Base-by-base conservation (phyloP, 2,329 filamentous ascomycete genomes). In the Pleurostoma richardsiae region DNA sequence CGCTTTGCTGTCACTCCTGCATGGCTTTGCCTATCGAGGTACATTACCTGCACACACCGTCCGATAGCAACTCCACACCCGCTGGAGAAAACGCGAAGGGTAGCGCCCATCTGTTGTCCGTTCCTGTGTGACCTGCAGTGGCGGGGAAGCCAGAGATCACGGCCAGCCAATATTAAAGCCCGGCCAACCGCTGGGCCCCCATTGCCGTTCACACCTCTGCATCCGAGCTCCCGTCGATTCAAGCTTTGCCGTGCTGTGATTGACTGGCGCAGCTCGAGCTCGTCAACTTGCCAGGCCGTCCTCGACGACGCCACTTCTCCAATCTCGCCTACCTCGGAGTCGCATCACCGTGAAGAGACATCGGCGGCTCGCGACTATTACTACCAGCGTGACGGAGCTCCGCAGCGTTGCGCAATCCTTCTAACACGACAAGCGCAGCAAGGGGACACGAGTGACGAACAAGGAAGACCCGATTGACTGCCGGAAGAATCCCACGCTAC, bases 101-200 rank as follows among this genome's bases (percentile, higher is more conserved):
- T 19, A 19, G 19, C 19, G 19, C n/a, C 33, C 33, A 36, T 36
- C 33, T 36, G 33, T 36, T 36, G 33, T 36, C 33, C 33, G n/a
- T 45, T 45, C 39, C 52, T 44, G 56, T 57, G 58, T 58, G 58
- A 64, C 65, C 63, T 66, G 60, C 63, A 65, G 58, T 59, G 64
- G 61, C 62, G 63, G 65, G 62, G 66, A 63, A 62, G 57, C 59
- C 61, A 59, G 59, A 57, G 52, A 66, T 65, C 50, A 45, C 49
- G 56, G 49, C 61, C 70, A 70, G 67, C 76, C 76, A 80, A 79
- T 80, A 77, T 78, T 67, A 69, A 67, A 64, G 63, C 62, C 58
- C 65, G 60, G 61, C 67, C 74, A 68, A 58, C 71, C 71, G 72
- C 73, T 70, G 64, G 54, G 57, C 56, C 56, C 57, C 54, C 41